Evolutionary conservation across 1,139 yeast genomes (phyloP).

Genomic region (Nakaseomyces sp.): DNA sequence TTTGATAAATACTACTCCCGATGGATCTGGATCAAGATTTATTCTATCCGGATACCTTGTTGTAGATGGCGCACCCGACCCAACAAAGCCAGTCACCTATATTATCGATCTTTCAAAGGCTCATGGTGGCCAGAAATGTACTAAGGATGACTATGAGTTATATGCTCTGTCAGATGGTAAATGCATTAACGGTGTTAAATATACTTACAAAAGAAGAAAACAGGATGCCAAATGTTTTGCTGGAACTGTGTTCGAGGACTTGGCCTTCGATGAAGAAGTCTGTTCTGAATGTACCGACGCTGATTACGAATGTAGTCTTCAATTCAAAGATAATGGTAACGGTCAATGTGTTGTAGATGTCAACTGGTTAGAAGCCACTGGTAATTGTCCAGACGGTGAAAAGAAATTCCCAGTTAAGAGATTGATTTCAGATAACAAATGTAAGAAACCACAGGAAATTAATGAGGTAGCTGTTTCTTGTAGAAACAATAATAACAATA

Average conservation of each 20-base stretch:
- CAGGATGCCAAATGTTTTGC: constrained; percentile 61
- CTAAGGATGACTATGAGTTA: constrained; percentile 54
- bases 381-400: constrained; percentile 29
- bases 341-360: constrained; percentile 51
- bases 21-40: constrained; percentile 61
- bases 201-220: constrained; percentile 60
- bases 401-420: constrained; percentile 22
- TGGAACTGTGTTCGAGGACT: constrained; percentile 50
- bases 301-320: constrained; percentile 70
- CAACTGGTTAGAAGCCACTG: constrained; percentile 28
- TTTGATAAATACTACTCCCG: constrained; percentile 52
- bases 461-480: constrained; percentile 29
- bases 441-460: constrained; percentile 27
- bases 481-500: constrained; percentile 14
- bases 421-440: constrained; percentile 45
- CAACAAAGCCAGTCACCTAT: constrained; percentile 27
- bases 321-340: constrained; percentile 40
- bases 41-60: constrained; percentile 40
- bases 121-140: constrained; percentile 46
- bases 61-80: constrained; percentile 7
- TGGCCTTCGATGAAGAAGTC: constrained; percentile 44
- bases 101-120: constrained; percentile 58
- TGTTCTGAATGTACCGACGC: constrained; percentile 54
- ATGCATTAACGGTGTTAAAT: constrained; percentile 70
- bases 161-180: constrained; percentile 48